Conservation (phyloP, 352 stramenopile species). For the Phytophthora multivora region DNA sequence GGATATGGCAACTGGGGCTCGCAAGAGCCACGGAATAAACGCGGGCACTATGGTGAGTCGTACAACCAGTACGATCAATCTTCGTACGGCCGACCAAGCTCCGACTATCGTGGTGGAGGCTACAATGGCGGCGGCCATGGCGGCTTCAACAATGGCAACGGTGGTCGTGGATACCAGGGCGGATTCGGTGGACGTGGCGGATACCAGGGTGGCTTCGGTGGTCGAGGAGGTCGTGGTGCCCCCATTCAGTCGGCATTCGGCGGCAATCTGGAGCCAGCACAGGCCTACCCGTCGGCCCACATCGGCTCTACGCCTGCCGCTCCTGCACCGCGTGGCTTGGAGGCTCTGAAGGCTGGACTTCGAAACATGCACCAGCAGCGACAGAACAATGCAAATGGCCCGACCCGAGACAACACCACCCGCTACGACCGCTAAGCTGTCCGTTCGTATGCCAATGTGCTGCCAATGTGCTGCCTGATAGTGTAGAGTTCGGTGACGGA, state of each 20-base stretch:
- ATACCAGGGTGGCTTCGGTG: slow-evolving; percentile 36
- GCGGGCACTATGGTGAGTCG: slow-evolving; percentile 52
- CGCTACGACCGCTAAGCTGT: slow-evolving; percentile 66
- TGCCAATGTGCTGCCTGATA: slow-evolving; percentile 19
- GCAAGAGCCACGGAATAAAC: slow-evolving; percentile 81
- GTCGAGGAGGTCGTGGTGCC: slow-evolving; percentile 41
- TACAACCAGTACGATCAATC: slow-evolving; percentile 33
- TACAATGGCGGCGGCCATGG: slow-evolving; percentile 27
- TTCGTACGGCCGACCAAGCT: slow-evolving; percentile 38
- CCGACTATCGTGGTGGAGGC: slow-evolving; percentile 38
- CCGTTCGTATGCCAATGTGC: slow-evolving; percentile 1
- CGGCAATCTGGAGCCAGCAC: slow-evolving; percentile 50
- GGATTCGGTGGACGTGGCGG: slow-evolving; percentile 23
- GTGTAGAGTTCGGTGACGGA: slow-evolving; percentile 35
- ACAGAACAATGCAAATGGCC: slow-evolving; percentile 32
- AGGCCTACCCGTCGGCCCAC: slow-evolving; percentile 55
- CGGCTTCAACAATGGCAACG: slow-evolving; percentile 18
- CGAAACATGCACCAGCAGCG: slow-evolving; percentile 88
- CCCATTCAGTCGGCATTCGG: slow-evolving; percentile 72
- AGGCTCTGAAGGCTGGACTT: slow-evolving; percentile 80
- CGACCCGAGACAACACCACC: slow-evolving; percentile 22
- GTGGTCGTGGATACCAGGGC: slow-evolving; percentile 32
- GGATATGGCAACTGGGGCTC: slow-evolving; percentile 80
- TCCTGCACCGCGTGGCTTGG: slow-evolving; percentile 53
- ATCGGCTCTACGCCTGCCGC: slow-evolving; percentile 24